Evolutionary conservation across 208 protist genomes (phyloP), one percentile per base, ranked within the genome.

Genomic region (Crithidia brevicula): DNA sequence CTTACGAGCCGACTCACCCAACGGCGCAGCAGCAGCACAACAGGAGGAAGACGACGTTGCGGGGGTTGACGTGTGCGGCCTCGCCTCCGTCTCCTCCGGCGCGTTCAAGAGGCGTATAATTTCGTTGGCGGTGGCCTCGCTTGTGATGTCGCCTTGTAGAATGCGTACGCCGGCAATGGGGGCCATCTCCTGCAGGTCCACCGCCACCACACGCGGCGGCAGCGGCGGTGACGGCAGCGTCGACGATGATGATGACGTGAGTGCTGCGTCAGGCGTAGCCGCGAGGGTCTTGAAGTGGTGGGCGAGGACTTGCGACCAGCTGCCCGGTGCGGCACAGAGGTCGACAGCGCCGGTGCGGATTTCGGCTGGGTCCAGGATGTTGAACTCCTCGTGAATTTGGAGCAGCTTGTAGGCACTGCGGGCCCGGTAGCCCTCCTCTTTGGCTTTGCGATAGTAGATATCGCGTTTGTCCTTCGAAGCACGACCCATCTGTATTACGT

Each of bases 111-210:
- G 73, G 2, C 74, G 81, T 28, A 99, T 95, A 46, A 99, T 98
- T 33, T 91, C 70, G 9, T 90, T 52, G 30, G 93, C 94, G 6
- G 91, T 93, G 18, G 43, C 77, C 74, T 88, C 83, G 54, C 77
- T 87, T 15, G 94, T 98, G 50, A 98, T 97, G 67, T 98, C 94
- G 13, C 94, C 94, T 73, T 97, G 92, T 22, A 97, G 59, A 28
- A 95, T 47, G 15, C 58, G 53, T 1, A 99, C 98, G 13, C 98
- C 98, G 23, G 93, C 84, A 47, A 99, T 98, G 6, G 98, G 98
- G 28, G 99, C 98, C 98, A 99, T 99, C 74, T 99, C 97, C 69
- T 99, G 98, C 43, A 99, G 73, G 77, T 99, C 99, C 2, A 99
- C 98, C n/a, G 95, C 97, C 3, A 87, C 81, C n/a, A 91, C 49